These are phyloP conservation scores for Blastosporella zonata DNA, from an alignment of 1,284 basidiomycete genomes.

Conservation along the genomic window DNA sequence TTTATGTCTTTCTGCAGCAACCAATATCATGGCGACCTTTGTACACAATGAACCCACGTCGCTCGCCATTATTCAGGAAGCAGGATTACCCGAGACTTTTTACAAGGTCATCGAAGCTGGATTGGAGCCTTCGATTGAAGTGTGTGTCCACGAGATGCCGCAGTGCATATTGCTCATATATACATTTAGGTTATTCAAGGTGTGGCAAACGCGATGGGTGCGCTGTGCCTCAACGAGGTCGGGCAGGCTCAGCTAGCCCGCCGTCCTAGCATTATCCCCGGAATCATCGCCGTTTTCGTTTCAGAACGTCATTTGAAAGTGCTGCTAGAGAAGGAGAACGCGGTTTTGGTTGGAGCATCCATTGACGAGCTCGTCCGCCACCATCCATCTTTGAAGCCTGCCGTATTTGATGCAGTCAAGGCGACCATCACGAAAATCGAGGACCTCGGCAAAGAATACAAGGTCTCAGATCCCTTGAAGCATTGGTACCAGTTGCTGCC, in stretches of 20 bases:
- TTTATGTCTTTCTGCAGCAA: constrained; percentile 49
- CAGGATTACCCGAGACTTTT: constrained; percentile 86
- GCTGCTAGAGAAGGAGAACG: constrained; percentile 92
- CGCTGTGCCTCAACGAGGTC: constrained; percentile 89
- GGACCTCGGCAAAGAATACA: constrained; percentile 62
- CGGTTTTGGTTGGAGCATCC: constrained; percentile 82
- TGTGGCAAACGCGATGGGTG: constrained; percentile 95
- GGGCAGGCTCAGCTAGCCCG: constrained; percentile 83
- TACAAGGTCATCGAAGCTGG: constrained; percentile 83
- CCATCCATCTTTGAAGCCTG: constrained; percentile 83
- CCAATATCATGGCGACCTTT: constrained; percentile 97
- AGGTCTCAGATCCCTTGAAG: constrained; percentile 53
- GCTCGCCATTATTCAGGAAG: constrained; percentile 89
- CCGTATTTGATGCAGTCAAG: constrained; percentile 77
- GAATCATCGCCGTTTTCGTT: constrained; percentile 85
- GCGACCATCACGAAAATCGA: constrained; percentile 72
- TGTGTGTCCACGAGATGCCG: constrained; percentile 26
- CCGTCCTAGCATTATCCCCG: constrained; percentile 77
- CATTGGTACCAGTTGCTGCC: constrained; percentile 64
- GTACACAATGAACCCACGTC: constrained; percentile 99
- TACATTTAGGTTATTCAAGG: constrained; percentile 77
- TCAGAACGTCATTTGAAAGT: constrained; percentile 84
- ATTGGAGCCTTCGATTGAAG: constrained; percentile 87
- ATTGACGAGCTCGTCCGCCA: constrained; percentile 97
- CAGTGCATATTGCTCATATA: constrained; percentile 6